Base-by-base conservation (phyloP, 208 protist species). In the Trypanosoma caninum region DNA sequence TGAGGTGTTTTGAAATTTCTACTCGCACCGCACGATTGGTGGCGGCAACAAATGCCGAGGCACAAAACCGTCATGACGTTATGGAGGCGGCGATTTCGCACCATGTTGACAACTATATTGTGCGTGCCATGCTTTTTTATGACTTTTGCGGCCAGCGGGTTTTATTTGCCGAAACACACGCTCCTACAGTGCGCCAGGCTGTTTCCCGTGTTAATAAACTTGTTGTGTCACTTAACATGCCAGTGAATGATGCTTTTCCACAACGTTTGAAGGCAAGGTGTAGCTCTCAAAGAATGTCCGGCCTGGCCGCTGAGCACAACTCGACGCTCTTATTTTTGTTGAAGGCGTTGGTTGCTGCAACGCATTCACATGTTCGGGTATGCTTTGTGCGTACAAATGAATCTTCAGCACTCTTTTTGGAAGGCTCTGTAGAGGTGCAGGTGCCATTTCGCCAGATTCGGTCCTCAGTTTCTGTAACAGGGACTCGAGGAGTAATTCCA, bases 101-200 rank as follows among this genome's bases (percentile, higher is more conserved):
- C 18, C 20, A n/a, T 14, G 38, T 74, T 2, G 61, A 61, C 30
- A 27, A 61, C 22, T 65, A 58, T 27, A 89, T 89, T 20, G 57
- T 74, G 25, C 84, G 84, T 25, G 84, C 84, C 0, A 87, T 91
- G 80, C 63, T 91, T 2, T 83, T 91, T 20, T 87, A 91, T 63
- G 84, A 91, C 46, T 37, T 91, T 28, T 67, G 76, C 3, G 84
- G 84, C 0, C 79, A 87, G 53, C 70, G 84, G 28, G 77, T 91
- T 2, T 59, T 91, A n/a, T 91, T 91, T 52, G 84, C 77, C 0
- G 84, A 91, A 52, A 91, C 84, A 8, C 80, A 91, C 47, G 76
- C 65, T 18, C 3, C 28, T 14, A 65, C 50, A 0, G 25, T 69
- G 7, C 47, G 41, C 18, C 72, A 69, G 22, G 78, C 84, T 3